phyloP scores from a whole-genome alignment of 2,329 filamentous ascomycete species.

The Cucurbitaria berberidis region DNA sequence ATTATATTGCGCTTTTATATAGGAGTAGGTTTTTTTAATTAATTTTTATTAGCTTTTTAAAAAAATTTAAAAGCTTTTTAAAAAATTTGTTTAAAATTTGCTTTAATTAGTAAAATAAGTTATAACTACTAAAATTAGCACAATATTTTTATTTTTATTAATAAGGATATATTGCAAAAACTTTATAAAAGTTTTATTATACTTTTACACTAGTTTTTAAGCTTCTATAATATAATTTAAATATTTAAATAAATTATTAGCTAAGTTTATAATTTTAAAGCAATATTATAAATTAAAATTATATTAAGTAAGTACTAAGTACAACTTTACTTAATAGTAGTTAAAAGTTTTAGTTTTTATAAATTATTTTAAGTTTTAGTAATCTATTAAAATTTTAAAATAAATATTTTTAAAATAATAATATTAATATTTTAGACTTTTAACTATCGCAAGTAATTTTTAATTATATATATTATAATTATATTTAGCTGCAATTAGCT shows the following conservation, averaged over 20 bases:
- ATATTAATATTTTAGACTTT: too few species aligned
- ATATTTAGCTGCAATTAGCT: constrained; percentile 4
- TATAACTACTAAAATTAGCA: background rate
- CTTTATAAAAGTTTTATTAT: too few species aligned
- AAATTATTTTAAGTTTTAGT: too few species aligned
- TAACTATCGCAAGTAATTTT: constrained; percentile 5
- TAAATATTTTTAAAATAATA: constrained; percentile 4
- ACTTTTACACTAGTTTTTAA: background rate
- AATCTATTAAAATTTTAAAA: too few species aligned
- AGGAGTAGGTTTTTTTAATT: too few species aligned
- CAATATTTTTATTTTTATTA: background rate
- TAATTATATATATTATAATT: constrained; percentile 10
- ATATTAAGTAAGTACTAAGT: background rate
- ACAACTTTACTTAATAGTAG: too few species aligned
- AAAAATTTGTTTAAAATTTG: background rate
- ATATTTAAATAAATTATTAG: background rate
- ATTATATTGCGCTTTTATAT: background rate
- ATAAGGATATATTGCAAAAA: background rate
- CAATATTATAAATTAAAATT: constrained; percentile 6
- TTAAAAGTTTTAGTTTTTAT: too few species aligned
- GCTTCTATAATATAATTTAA: constrained; percentile 5
- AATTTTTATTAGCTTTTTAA: too few species aligned
- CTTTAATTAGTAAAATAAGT: too few species aligned
- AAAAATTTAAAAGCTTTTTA: background rate
- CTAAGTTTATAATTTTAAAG: background rate